Percentiles rank a stretch among this genome's conserved stretches.
These are phyloP conservation scores for Talaromyces nanjingensis DNA, from an alignment of 495 filamentous ascomycete species.

Conservation along the genomic window DNA sequence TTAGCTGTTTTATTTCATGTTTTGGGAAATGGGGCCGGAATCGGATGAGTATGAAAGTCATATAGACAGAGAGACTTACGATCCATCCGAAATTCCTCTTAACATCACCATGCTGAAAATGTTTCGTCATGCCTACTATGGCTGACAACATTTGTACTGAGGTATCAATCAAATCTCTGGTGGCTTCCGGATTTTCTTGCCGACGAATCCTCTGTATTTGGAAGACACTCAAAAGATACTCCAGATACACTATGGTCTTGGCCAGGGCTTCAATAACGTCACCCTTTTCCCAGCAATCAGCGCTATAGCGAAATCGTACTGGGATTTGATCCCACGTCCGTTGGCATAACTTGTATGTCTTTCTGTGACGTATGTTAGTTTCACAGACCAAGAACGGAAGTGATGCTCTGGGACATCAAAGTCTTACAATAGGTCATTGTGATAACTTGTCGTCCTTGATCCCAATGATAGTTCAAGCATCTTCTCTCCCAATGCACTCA, in stretches of 20 bases:
- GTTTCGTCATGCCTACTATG: constrained; percentile 21
- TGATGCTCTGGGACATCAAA: background rate
- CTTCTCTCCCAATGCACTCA: constrained; percentile 38
- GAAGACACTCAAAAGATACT: constrained; percentile 41
- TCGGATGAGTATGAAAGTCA: background rate
- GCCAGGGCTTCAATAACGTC: background rate
- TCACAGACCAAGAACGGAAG: background rate
- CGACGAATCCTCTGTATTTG: constrained; percentile 42
- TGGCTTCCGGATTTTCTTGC: constrained; percentile 28
- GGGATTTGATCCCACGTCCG: constrained; percentile 12
- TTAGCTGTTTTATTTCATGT: background rate
- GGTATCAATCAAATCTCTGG: constrained; percentile 33
- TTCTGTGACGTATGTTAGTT: background rate
- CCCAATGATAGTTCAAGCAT: constrained; percentile 47
- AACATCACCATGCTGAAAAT: constrained; percentile 4
- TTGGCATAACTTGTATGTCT: constrained; percentile 4
- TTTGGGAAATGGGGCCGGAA: background rate
- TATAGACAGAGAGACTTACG: background rate
- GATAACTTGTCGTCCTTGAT: constrained; percentile 6
- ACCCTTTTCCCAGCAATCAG: constrained; percentile 14
- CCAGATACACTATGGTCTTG: constrained; percentile 20
- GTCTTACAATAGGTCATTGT: constrained; percentile 9
- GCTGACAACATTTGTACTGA: constrained; percentile 35
- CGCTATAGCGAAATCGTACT: constrained; percentile 18
- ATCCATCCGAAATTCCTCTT: constrained; percentile 10